phyloP scores from a whole-genome alignment of 2,329 filamentous ascomycete genomes.

The Calycina herbarum region DNA sequence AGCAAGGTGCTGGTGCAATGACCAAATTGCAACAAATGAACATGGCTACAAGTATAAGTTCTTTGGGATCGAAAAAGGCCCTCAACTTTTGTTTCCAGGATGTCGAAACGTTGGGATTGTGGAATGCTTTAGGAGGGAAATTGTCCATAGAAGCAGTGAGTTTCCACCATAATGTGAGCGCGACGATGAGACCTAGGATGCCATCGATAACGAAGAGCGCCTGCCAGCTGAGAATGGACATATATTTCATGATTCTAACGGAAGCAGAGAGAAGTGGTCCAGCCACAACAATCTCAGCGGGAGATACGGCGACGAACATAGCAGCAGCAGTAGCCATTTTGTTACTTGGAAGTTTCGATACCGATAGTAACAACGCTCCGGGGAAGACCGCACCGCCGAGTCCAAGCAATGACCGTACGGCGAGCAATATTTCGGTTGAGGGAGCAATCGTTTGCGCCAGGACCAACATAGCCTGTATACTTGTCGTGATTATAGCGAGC shows the following conservation, averaged over 20 bases:
- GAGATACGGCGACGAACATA: not conserved
- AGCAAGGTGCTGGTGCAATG: no score
- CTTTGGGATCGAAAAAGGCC: no score
- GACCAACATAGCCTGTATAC: not conserved
- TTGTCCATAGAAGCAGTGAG: no score
- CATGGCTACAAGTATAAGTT: no score
- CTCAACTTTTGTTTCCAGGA: no score
- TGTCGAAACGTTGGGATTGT: no score
- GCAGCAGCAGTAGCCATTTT: not conserved
- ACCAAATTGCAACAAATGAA: no score
- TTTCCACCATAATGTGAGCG: no score
- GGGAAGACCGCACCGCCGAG: not conserved
- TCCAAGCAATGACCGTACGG: not conserved
- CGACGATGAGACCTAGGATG: no score
- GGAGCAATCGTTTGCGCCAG: not conserved
- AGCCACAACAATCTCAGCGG: not conserved
- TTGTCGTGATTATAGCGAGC: not conserved
- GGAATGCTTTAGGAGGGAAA: no score
- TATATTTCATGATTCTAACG: not conserved
- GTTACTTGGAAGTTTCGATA: not conserved
- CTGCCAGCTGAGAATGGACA: not conserved
- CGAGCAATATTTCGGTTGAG: not conserved
- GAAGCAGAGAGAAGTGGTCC: not conserved
- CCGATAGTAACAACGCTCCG: not conserved
- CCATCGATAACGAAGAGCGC: not conserved